Conservation (phyloP, 805 yeast genomes). For the Candida ponderosae region DNA sequence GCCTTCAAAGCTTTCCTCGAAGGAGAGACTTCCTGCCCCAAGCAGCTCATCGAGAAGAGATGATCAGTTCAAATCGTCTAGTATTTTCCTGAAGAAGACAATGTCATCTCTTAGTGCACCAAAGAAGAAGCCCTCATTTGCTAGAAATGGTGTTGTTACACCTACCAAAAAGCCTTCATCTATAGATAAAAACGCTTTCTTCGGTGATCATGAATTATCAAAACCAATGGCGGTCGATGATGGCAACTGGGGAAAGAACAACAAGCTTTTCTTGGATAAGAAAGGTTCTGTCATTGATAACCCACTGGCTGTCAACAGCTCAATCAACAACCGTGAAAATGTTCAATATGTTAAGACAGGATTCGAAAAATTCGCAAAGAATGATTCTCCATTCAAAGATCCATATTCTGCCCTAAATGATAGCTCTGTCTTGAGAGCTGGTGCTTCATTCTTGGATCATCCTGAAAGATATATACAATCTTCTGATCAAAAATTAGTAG, state of each 20-base stretch:
- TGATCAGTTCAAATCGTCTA: slow-evolving; percentile 8
- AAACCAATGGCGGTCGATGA: slow-evolving; percentile 16
- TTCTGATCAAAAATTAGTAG: slow-evolving; percentile 8
- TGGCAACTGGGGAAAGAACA: slow-evolving; percentile 12
- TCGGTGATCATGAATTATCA: slow-evolving; percentile 3
- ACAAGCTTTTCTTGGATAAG: slow-evolving; percentile 1
- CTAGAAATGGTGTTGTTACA: background rate
- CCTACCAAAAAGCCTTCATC: slow-evolving; percentile 1
- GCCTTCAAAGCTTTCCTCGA: slow-evolving; percentile 1
- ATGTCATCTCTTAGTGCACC: slow-evolving; percentile 8
- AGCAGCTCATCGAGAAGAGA: background rate
- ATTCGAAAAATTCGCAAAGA: slow-evolving; percentile 10
- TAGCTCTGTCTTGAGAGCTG: slow-evolving; percentile 7
- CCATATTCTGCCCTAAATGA: slow-evolving; percentile 15
- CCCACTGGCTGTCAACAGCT: slow-evolving; percentile 3
- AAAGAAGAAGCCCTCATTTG: slow-evolving; percentile 5
- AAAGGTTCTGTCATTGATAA: background rate
- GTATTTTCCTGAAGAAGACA: slow-evolving; percentile 14
- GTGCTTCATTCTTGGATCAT: slow-evolving; percentile 12
- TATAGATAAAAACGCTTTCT: slow-evolving; percentile 9
- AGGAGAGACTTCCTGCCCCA: slow-evolving; percentile 7
- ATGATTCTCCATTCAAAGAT: slow-evolving; percentile 16
- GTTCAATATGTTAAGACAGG: slow-evolving; percentile 6
- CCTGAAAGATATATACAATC: slow-evolving; percentile 1
- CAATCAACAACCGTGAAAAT: slow-evolving; percentile 2